Conservation (phyloP, 2,329 filamentous ascomycete species). For the Kalmusia sp. region DNA sequence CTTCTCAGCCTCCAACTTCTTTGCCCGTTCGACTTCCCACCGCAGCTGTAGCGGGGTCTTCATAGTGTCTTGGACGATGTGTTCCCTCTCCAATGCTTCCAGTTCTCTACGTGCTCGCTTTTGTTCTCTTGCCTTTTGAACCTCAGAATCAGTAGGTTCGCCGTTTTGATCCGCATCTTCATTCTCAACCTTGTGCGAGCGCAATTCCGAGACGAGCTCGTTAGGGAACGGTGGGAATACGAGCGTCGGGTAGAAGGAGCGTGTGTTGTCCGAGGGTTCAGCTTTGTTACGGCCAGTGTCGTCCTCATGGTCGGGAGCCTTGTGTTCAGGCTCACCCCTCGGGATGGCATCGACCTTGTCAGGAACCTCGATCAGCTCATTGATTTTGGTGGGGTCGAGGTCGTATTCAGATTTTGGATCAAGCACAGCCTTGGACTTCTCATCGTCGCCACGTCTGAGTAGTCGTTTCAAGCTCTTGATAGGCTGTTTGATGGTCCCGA, state of each 20-base stretch:
- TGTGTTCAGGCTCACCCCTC: constrained; percentile 2
- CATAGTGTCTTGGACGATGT: constrained; percentile 31
- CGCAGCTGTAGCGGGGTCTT: constrained; percentile 44
- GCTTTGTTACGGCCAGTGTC: constrained; percentile 67
- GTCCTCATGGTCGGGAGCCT: constrained; percentile 46
- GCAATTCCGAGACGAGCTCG: constrained; percentile 80
- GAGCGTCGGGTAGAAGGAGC: constrained; percentile 79
- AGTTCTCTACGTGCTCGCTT: neutral
- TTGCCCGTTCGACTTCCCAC: constrained; percentile 38
- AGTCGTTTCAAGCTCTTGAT: neutral
- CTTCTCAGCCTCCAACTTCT: constrained; percentile 28
- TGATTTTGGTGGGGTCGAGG: constrained; percentile 1
- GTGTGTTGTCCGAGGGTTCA: constrained; percentile 3
- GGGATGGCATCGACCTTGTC: constrained; percentile 21
- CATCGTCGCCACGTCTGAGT: neutral
- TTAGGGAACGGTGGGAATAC: constrained; percentile 79
- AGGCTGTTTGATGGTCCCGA: neutral
- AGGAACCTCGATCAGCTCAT: neutral
- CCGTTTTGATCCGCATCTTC: constrained; percentile 28
- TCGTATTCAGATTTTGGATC: neutral
- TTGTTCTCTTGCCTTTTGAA: constrained; percentile 4
- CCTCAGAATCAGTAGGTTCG: constrained; percentile 2
- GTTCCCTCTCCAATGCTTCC: neutral
- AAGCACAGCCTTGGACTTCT: neutral
- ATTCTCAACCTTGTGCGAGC: constrained; percentile 65